Evolutionary conservation across 208 protist species (phyloP), one percentile per base, ranked within the genome.

Genomic region (Leishmania braziliensis): DNA sequence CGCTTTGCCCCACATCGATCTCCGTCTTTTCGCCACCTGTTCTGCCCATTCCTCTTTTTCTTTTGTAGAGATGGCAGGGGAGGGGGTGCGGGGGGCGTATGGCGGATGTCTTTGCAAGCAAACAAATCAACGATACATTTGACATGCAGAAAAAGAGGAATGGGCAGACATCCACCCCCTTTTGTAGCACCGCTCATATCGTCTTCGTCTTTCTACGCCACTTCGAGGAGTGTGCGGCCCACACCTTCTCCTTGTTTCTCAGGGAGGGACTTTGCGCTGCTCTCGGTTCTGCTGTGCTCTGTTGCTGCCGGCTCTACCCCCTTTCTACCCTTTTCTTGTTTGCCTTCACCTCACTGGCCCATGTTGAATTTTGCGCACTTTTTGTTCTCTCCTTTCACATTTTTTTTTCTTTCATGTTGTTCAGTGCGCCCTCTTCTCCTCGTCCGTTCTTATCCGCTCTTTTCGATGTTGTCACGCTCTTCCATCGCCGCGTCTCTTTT

Each of bases 321-420:
- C 16, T 3, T 3, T 72, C 16, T 26, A 3, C 23, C 23, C 43
- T 18, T 72, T 72, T 23, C 50, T 72, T 43, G 20, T 16, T 68
- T 39, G 26, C 29, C 12, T 68, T 68, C 62, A 68, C 26, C 62
- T 39, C 29, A 68, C 29, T 26, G 9, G 26, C 58, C 58, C 14
- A 63, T 63, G 58, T 4, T 33, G 58, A 63, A 63, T n/a, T 29
- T 14, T 16, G 62, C 29, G 62, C 29, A 8, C 68, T 26, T 72
- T 39, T 29, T 50, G 20, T 72, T 72, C n/a, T 33, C 62, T 29
- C 9, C 63, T 75, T 48, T 54, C 10, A 53, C 29, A 51, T 46
- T 58, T 56, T 62, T 71, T 53, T 68, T 74, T 83, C 36, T 70
- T 77, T 51, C 58, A 33, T 81, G 23, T 54, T 70, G 23, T 51